A percentile compares a stretch with the other conserved stretches of the same genome.
These are phyloP conservation scores for Saturnispora mendoncae DNA, from an alignment of 805 yeast genomes.

Conservation along the genomic window DNA sequence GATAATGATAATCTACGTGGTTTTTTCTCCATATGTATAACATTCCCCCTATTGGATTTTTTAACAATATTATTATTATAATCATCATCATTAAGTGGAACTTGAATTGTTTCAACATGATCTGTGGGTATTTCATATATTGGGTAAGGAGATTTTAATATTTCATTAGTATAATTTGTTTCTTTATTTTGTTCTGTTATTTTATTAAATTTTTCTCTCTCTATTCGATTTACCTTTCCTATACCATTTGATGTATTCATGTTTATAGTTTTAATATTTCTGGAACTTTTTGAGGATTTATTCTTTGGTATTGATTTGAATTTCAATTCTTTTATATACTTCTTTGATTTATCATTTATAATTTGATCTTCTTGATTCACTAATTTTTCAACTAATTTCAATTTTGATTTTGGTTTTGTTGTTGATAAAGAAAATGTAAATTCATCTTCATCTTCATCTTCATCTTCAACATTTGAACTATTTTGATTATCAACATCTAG, in stretches of 20 bases:
- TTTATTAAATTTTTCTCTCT: no score
- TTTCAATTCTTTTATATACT: no score
- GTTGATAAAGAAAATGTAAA: conserved; percentile 1
- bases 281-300: no score
- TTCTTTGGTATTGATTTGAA: no score
- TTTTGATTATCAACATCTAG: conserved; percentile 5
- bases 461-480: conserved; percentile 6
- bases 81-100: conserved; percentile 11
- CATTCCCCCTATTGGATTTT: no score
- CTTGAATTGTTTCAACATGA: conserved; percentile 10
- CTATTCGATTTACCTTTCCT: no score
- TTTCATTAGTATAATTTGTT: neutral
- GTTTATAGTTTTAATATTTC: no score
- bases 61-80: neutral
- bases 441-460: neutral
- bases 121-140: neutral
- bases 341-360: no score
- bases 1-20: conserved; percentile 41
- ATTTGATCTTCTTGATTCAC: no score
- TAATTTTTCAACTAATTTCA: no score
- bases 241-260: no score
- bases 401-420: neutral
- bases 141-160: neutral
- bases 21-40: neutral
- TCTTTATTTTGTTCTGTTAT: neutral